Base-by-base conservation (phyloP, 208 protist species). In the Crithidia fasciculata region DNA sequence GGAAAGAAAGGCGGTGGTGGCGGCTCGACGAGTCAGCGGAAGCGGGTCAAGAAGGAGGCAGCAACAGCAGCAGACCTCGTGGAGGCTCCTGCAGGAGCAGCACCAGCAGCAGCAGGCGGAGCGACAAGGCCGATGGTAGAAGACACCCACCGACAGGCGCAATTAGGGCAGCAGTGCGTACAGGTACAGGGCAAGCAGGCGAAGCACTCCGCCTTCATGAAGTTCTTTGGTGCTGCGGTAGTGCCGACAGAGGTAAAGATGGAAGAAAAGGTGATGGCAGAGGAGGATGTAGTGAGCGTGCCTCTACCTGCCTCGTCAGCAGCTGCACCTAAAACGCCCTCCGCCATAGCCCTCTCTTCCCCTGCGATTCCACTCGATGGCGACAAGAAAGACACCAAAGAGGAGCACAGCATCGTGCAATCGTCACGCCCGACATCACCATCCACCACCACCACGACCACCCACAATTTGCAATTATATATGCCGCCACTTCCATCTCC, bases 201-300 rank as follows among this genome's bases (percentile, higher is more conserved):
- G 52, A 80, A 74, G 62, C 43, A 64, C 8, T 61, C 40, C 3
- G 60, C 56, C 44, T 84, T 84, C 40, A 69, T 84, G 16, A 69
- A 69, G 12, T 80, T 84, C 47, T 84, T 84, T 50, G 80, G 80
- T 3, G 69, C 80, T 18, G 80, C 80, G 15, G 68, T 72, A 6
- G 68, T n/a, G 18, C n/a, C 52, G 8, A n/a, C 65, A 2, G 45
- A n/a, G 2, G 49, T 43, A 0, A 45, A 16, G 16, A 47, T 54
- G 41, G 43, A 8, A 7, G 49, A 65, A 28, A 1, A 28, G 28
- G 28, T 28, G 28, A 28, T 28, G 28, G 28, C 28, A 28, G 28
- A 28, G 28, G 28, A 28, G 28, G 28, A 28, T 28, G 28, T 28
- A 28, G 28, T 28, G 28, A 28, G 28, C 1, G 57, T 18, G 13